These are phyloP conservation scores for Candida golubevii DNA, from an alignment of 805 yeast species.

Conservation along the genomic window DNA sequence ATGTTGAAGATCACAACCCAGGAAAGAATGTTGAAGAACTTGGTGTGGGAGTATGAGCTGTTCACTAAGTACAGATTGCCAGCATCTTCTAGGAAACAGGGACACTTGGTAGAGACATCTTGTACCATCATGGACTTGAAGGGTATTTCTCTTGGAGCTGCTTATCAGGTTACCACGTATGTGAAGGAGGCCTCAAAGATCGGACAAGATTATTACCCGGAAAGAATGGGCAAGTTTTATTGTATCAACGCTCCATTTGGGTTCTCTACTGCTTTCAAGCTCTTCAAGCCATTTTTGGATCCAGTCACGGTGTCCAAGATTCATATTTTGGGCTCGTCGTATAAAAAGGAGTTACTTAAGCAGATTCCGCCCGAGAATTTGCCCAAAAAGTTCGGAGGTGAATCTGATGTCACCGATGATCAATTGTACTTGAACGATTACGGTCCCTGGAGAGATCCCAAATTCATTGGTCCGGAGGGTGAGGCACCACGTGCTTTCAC, in stretches of 20 bases:
- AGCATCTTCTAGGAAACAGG: slow-evolving; percentile 84
- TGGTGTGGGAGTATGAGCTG: slow-evolving; percentile 97
- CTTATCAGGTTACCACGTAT: slow-evolving; percentile 79
- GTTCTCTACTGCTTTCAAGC: slow-evolving; percentile 85
- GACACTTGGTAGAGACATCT: slow-evolving; percentile 83
- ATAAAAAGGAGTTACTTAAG: slow-evolving; percentile 76
- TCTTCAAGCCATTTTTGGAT: slow-evolving; percentile 91
- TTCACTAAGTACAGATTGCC: slow-evolving; percentile 82
- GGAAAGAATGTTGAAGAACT: slow-evolving; percentile 92
- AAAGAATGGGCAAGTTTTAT: slow-evolving; percentile 98
- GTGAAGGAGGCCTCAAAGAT: slow-evolving; percentile 90
- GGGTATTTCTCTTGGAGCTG: slow-evolving; percentile 83
- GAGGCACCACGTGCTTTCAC: slow-evolving; percentile 61
- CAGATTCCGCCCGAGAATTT: slow-evolving; percentile 93
- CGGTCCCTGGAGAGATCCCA: slow-evolving; percentile 95
- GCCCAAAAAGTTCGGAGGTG: slow-evolving; percentile 89
- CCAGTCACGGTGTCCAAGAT: slow-evolving; percentile 97
- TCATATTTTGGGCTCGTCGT: slow-evolving; percentile 75
- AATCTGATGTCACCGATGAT: slow-evolving; percentile 62
- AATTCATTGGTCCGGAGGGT: slow-evolving; percentile 92
- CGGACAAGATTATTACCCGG: slow-evolving; percentile 97
- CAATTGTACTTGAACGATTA: slow-evolving; percentile 84
- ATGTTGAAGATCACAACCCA: slow-evolving; percentile 92
- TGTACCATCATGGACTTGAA: slow-evolving; percentile 94
- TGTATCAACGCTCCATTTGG: slow-evolving; percentile 97